Evolutionary conservation across 371 early-diverging fungal genomes (phyloP).

Genomic region (Rhizopus microsporus): DNA sequence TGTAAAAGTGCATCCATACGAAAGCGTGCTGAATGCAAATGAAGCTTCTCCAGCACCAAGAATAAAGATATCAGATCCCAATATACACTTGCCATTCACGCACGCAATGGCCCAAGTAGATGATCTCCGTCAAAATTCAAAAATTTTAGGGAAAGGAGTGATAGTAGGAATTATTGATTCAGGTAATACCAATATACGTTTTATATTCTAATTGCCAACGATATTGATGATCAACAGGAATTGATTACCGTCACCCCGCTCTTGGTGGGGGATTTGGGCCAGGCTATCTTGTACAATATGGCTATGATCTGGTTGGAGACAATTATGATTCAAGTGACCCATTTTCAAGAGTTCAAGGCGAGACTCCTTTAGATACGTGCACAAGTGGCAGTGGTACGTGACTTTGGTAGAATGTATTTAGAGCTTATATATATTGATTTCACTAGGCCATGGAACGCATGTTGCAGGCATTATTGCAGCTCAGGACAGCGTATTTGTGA

Average conservation of each 20-base stretch:
- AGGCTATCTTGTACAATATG: conserved; percentile 55
- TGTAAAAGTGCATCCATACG: conserved; percentile 4
- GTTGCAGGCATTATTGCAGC: conserved; percentile 70
- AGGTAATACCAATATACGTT: conserved; percentile 32
- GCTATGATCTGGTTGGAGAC: conserved; percentile 63
- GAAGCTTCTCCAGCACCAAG: neutral
- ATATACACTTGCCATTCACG: conserved; percentile 12
- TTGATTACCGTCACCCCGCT: conserved; percentile 72
- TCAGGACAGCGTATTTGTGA: conserved; percentile 37
- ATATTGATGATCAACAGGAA: conserved; percentile 12
- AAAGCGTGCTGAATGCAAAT: neutral
- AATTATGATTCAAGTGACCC: conserved; percentile 21
- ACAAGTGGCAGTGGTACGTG: conserved; percentile 23
- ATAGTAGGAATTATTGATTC: conserved; percentile 72
- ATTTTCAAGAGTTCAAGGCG: conserved; percentile 2
- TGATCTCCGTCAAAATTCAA: conserved; percentile 43
- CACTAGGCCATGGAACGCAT: conserved; percentile 60
- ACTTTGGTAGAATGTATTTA: neutral
- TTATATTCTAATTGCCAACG: neutral
- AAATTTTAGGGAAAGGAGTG: conserved; percentile 62
- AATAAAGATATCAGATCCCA: neutral
- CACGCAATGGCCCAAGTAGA: conserved; percentile 68
- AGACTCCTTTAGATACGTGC: conserved; percentile 25
- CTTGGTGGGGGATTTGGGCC: conserved; percentile 68
- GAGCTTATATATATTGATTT: neutral